Evolutionary conservation across 2,329 filamentous ascomycete genomes (phyloP).

Genomic region (Alternaria sp.): DNA sequence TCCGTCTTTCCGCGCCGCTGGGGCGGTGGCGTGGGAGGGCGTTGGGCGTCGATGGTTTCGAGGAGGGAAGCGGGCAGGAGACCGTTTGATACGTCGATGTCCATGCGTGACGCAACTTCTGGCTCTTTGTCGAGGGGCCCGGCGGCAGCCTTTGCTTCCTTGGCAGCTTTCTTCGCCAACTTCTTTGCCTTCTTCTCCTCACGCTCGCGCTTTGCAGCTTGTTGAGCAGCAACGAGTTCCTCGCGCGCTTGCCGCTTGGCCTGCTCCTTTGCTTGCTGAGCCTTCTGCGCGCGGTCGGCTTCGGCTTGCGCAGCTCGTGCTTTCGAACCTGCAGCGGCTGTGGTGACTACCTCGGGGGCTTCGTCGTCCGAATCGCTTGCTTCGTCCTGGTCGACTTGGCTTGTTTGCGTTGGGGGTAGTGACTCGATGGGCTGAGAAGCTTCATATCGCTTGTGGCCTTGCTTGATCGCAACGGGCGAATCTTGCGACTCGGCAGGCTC

Average conservation of each 20-base stretch:
- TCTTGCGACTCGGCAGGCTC: constrained; percentile 26
- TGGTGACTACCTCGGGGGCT: constrained; percentile 47
- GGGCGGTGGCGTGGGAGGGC: constrained; percentile 54
- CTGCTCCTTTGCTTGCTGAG: constrained; percentile 35
- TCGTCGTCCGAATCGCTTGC: constrained; percentile 47
- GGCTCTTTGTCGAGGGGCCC: constrained; percentile 10
- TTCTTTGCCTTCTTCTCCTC: constrained; percentile 40
- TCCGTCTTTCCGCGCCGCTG: constrained; percentile 22
- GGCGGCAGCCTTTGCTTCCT: constrained; percentile 15
- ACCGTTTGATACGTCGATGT: constrained; percentile 51
- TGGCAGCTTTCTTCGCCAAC: constrained; percentile 24
- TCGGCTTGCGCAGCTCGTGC: constrained; percentile 37
- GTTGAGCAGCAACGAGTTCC: constrained; percentile 41
- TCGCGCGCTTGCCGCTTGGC: constrained; percentile 37
- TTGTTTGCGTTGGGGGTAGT: background rate
- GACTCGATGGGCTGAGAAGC: background rate
- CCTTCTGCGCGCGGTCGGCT: constrained; percentile 36
- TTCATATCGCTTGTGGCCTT: constrained; percentile 22
- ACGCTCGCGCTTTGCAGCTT: constrained; percentile 39
- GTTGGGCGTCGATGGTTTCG: constrained; percentile 52
- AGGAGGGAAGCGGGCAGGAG: constrained; percentile 60
- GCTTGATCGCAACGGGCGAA: constrained; percentile 10
- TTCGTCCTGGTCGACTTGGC: constrained; percentile 29
- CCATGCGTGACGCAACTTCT: background rate
- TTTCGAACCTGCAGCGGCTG: constrained; percentile 37